phyloP scores from a whole-genome alignment of 371 early-diverging fungal species.

The Fennellomyces sp. region DNA sequence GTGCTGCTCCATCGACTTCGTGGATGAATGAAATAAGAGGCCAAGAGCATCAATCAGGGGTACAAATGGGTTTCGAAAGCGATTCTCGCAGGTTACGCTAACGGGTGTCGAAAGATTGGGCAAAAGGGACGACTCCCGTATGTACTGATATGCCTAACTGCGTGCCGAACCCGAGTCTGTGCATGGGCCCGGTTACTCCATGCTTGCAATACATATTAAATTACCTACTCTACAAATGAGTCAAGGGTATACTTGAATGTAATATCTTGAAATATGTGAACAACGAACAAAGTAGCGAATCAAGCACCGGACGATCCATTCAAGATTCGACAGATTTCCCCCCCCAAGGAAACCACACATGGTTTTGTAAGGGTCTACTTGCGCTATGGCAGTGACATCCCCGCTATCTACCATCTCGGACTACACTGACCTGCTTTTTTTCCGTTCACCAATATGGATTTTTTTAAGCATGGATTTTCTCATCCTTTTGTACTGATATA shows the following conservation, averaged over 20 bases:
- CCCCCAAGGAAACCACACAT: too few species aligned
- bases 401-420: conserved; percentile 25
- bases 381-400: conserved; percentile 28
- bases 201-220: neutral
- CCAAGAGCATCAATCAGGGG: conserved; percentile 23
- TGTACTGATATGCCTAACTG: conserved; percentile 26
- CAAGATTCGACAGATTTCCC: conserved; percentile 34
- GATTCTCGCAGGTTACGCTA: conserved; percentile 37
- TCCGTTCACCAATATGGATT: too few species aligned
- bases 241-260: conserved; percentile 52
- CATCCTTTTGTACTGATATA: too few species aligned
- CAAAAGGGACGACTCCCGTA: conserved; percentile 49
- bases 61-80: conserved; percentile 46
- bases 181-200: neutral
- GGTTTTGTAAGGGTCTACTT: too few species aligned
- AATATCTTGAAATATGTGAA: conserved; percentile 40
- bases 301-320: too few species aligned
- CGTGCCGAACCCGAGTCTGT: conserved; percentile 48
- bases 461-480: too few species aligned
- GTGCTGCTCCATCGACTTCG: conserved; percentile 36
- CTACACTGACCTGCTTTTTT: too few species aligned
- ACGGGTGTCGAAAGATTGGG: conserved; percentile 54
- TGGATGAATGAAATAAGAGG: conserved; percentile 11
- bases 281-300: too few species aligned
- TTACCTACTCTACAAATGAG: conserved; percentile 53